Evolutionary conservation across 2,329 filamentous ascomycete species (phyloP).

Genomic region (Pyricularia sp.): DNA sequence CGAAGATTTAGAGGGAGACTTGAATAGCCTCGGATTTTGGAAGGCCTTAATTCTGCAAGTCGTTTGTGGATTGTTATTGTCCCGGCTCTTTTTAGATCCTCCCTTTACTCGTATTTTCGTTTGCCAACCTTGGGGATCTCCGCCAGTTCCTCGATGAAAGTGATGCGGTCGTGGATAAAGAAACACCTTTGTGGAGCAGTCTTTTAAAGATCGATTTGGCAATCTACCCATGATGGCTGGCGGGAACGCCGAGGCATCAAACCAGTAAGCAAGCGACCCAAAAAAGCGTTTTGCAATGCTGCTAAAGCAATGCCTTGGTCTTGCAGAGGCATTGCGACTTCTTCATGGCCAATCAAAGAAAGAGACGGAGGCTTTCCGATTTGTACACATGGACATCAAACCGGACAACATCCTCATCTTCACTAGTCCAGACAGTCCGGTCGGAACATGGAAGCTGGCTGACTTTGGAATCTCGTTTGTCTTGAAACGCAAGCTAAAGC

Average conservation of each 20-base stretch:
- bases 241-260: not conserved
- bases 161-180: not conserved
- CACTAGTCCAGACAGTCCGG: not conserved
- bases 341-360: conserved; percentile 8
- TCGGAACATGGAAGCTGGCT: conserved; percentile 9
- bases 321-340: conserved; percentile 9
- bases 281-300: not conserved
- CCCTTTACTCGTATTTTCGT: conserved; percentile 7
- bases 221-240: not conserved
- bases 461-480: conserved; percentile 10
- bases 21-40: not conserved
- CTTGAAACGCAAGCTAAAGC: no score
- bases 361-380: conserved; percentile 4
- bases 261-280: not conserved
- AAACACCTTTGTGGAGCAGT: not conserved
- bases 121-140: conserved; percentile 8
- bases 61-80: no score
- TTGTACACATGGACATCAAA: conserved; percentile 10
- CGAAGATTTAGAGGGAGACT: not conserved
- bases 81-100: not conserved
- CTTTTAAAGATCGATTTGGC: not conserved
- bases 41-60: not conserved
- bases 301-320: conserved; percentile 6
- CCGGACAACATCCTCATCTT: conserved; percentile 9
- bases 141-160: conserved; percentile 7